phyloP scores from a whole-genome alignment of 306 rosid species.

The Trifolium fragiferum region DNA sequence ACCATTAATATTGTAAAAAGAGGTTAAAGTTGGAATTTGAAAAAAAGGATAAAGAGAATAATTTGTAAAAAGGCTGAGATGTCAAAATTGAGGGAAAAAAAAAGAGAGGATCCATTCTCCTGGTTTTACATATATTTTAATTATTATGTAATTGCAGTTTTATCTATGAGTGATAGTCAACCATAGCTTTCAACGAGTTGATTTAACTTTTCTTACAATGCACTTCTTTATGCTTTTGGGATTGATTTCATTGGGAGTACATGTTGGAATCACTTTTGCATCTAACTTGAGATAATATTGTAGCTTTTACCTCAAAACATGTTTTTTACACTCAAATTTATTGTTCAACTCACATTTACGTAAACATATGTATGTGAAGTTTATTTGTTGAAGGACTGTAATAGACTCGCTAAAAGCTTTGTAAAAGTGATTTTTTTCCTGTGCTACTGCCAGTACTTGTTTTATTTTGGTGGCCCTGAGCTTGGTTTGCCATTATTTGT shows the following conservation, averaged over 20 bases:
- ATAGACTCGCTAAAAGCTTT: slow-evolving; percentile 11
- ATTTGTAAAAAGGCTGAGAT: no score
- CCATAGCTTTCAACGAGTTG: slow-evolving; percentile 13
- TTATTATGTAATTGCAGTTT: slow-evolving; percentile 11
- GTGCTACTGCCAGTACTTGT: slow-evolving; percentile 6
- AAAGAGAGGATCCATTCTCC: no score
- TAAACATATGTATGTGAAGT: neutral
- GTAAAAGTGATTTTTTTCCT: slow-evolving; percentile 28
- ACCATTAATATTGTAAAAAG: no score
- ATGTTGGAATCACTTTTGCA: neutral
- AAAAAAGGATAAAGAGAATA: no score
- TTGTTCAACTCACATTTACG: neutral
- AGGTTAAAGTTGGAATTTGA: no score
- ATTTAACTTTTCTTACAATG: slow-evolving; percentile 22
- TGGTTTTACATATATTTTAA: slow-evolving; percentile 13
- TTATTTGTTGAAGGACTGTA: slow-evolving; percentile 30
- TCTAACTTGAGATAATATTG: neutral
- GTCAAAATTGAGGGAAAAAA: no score
- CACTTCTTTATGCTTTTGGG: slow-evolving; percentile 13
- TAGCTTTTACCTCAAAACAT: neutral
- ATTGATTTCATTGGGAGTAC: slow-evolving; percentile 8
- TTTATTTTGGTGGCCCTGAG: slow-evolving; percentile 15
- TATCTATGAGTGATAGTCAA: neutral
- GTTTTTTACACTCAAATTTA: neutral
- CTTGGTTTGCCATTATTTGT: slow-evolving; percentile 30